Conservation (phyloP, 208 protist genomes). For the Leishmania major region DNA sequence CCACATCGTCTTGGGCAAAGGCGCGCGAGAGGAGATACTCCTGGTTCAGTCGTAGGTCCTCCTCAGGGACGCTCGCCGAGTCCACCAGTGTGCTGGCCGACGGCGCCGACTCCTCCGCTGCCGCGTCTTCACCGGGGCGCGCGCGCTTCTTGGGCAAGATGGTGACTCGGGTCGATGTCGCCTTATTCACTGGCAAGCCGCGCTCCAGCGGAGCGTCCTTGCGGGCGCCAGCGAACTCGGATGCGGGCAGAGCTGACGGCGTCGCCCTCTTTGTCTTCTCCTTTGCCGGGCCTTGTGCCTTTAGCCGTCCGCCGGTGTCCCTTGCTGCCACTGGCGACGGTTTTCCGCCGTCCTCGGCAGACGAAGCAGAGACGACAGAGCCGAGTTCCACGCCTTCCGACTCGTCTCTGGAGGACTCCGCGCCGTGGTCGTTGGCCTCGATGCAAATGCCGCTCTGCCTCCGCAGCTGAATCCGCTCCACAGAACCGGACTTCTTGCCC, state of each 20-base stretch:
- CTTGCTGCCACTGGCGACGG: not conserved
- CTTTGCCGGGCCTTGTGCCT: not conserved
- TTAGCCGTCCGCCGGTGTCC: not conserved
- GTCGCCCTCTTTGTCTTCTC: not conserved
- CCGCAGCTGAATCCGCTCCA: slow-evolving; percentile 62
- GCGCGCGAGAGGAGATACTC: slow-evolving; percentile 91
- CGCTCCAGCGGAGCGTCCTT: slow-evolving; percentile 4
- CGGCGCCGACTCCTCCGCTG: not conserved
- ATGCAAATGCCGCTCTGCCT: slow-evolving; percentile 44
- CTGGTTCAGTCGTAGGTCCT: slow-evolving; percentile 59
- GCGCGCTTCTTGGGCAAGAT: slow-evolving; percentile 28
- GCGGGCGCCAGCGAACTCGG: slow-evolving; percentile 29
- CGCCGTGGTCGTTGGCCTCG: slow-evolving; percentile 9
- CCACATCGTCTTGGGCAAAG: slow-evolving; percentile 90
- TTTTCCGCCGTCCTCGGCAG: not conserved
- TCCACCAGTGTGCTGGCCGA: not conserved
- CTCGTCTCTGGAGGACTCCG: slow-evolving; percentile 10
- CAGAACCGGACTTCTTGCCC: slow-evolving; percentile 23
- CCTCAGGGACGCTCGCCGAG: slow-evolving; percentile 21
- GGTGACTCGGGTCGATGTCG: slow-evolving; percentile 27
- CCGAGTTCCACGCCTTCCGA: slow-evolving; percentile 16
- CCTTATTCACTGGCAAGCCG: slow-evolving; percentile 3
- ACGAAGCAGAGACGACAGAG: slow-evolving; percentile 11
- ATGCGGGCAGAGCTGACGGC: not conserved
- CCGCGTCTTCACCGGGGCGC: slow-evolving; percentile 1